phyloP scores from a whole-genome alignment of 164 flowering plant genomes.

The Liriodendron chinense region DNA sequence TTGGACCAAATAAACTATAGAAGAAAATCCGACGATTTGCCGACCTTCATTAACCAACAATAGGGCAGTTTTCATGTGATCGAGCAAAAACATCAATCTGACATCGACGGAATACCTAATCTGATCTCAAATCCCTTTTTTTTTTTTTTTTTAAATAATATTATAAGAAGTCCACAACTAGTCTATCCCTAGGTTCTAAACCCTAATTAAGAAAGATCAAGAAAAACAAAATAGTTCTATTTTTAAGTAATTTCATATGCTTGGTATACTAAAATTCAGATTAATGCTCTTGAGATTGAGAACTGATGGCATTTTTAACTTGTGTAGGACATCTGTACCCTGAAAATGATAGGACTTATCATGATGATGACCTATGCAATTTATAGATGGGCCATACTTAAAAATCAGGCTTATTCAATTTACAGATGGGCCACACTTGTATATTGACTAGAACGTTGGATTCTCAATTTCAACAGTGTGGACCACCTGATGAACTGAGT shows the following conservation, averaged over 20 bases:
- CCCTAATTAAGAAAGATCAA: neutral
- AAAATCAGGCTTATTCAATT: too few relatives aligned
- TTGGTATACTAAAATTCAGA: too few relatives aligned
- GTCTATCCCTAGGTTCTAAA: neutral
- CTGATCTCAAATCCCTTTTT: constrained; percentile 8
- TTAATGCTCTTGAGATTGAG: too few relatives aligned
- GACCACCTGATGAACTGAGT: too few relatives aligned
- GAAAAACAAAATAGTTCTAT: neutral
- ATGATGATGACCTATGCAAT: too few relatives aligned
- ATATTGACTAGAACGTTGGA: too few relatives aligned
- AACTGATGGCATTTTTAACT: too few relatives aligned
- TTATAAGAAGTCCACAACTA: neutral
- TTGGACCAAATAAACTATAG: neutral
- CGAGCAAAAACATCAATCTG: neutral
- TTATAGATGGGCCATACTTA: too few relatives aligned
- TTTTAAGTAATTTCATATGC: neutral
- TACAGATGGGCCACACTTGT: too few relatives aligned
- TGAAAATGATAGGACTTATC: neutral
- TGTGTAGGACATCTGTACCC: neutral
- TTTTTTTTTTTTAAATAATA: too few relatives aligned
- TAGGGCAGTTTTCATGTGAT: constrained; percentile 11
- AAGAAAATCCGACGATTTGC: neutral
- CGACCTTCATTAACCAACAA: constrained; percentile 5
- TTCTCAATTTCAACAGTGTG: too few relatives aligned
- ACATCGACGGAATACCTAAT: constrained; percentile 3